Base-by-base conservation (phyloP, 768 basidiomycete species). In the Boletus fagicola region DNA sequence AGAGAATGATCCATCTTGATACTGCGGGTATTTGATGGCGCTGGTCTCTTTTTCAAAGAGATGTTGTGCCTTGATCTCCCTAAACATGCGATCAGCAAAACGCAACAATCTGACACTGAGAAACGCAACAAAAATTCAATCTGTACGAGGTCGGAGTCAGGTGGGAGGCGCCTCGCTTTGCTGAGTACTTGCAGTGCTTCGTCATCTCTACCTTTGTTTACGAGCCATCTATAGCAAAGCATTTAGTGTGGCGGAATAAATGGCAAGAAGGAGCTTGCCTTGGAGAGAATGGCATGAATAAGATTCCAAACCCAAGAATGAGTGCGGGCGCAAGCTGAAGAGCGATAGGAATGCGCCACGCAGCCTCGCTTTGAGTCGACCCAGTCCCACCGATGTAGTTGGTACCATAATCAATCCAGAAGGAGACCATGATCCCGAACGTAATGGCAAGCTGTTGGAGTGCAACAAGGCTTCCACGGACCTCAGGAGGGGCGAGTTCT, bases 361-460 rank as follows among this genome's bases (percentile, higher is more conserved):
- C 85, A 26, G 87, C 84, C 64, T 86, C 81, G 51, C 74, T 78
- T 65, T 90, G 88, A 8, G 70, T 71, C 0, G 59, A 62, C 11
- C 80, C 80, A 35, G 80, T 84, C 0, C 87, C 86, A 24, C 86
- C 86, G 47, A 88, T 88, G 70, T 82, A 87, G 72, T 90, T 88
- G 28, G 84, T 87, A 22, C 77, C 76, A 51, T 75, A 77, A 49
- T 76, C 74, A 57, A 78, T 78, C 75, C 75, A 81, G 74, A 77
- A 78, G 6, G 72, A 76, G 26, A 89, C 61, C 84, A 89, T 84
- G 68, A 89, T 90, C 22, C 87, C 87, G 63, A 89, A 88, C 2
- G 87, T 88, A 69, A 92, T 92, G 3, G 89, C 86, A 20, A 92
- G 77, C 68, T 92, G 90, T 68, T 92, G 90, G 10, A 92, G 79